Base-by-base conservation (phyloP, 192 early-diverging fungal genomes). In the Gamsiella multidivaricata region DNA sequence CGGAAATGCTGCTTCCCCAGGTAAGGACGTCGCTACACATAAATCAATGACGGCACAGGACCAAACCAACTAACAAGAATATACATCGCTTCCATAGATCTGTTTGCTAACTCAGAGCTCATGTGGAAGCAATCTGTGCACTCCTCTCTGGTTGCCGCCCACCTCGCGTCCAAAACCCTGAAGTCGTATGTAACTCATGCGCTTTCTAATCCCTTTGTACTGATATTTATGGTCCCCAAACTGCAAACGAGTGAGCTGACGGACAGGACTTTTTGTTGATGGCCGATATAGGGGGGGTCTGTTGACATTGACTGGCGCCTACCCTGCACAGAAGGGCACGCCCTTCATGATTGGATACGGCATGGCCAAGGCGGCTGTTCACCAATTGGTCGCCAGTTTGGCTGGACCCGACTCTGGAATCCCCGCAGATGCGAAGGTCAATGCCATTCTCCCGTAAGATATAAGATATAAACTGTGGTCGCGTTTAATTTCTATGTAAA, bases 291-390 rank as follows among this genome's bases (percentile, higher is more conserved):
- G 88, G 31, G 74, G 53, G 18, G 95, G 95, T 8, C 70, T 98
- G 36, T 84, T 98, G 65, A 84, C 88, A 11, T 83, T 97, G 61
- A 92, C 92, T 15, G 95, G 95, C 10, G 94, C 94, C 9, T 83
- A 80, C 25, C 88, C 93, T 14, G 93, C 92, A 15, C 78, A 81
- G 12, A 79, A 86, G 34, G 89, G 88, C 29, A 97, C 95, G 1
- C 95, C 94, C 9, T 80, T 80, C 60, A 80, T 80, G 78, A 88
- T 96, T 60, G 95, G 94, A 15, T 98, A 99, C 72, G 97, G 97
- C 32, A 82, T 95, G 78, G 94, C 95, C 47, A 99, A 99, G 78
- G 94, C 95, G 15, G 91, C 91, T 6, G 95, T 96, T 23, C 95
- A 97, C 82, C 97, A 99, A 36, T 73, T 97, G 61, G 88, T 94